Conservation (phyloP, 2,329 filamentous ascomycete genomes). For the Rhinocladiella similis region DNA sequence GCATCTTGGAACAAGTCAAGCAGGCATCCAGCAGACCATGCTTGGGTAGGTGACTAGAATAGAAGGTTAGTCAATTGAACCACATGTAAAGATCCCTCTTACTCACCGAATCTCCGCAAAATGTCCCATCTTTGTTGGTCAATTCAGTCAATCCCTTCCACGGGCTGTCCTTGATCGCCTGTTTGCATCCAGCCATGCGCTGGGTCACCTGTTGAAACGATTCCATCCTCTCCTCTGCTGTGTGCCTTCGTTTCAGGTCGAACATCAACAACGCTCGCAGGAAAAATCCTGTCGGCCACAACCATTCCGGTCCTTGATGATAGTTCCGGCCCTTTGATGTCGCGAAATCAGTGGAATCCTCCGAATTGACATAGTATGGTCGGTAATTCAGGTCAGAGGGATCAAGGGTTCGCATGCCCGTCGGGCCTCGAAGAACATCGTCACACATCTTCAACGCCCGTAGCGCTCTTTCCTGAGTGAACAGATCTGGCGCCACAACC, state of each 20-base stretch:
- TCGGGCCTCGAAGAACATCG: slow-evolving; percentile 75
- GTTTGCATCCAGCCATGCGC: slow-evolving; percentile 78
- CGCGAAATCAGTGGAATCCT: slow-evolving; percentile 87
- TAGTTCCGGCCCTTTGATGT: slow-evolving; percentile 96
- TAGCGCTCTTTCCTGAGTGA: slow-evolving; percentile 75
- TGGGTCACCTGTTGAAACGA: slow-evolving; percentile 93
- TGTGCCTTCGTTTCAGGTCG: slow-evolving; percentile 71
- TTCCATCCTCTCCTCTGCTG: slow-evolving; percentile 70
- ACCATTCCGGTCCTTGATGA: slow-evolving; percentile 96
- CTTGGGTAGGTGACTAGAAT: slow-evolving; percentile 80
- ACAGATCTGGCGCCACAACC: slow-evolving; percentile 87
- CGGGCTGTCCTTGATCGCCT: slow-evolving; percentile 72
- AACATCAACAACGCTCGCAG: slow-evolving; percentile 88
- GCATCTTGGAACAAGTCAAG: slow-evolving; percentile 97
- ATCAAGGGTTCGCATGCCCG: slow-evolving; percentile 94
- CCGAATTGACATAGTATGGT: slow-evolving; percentile 91
- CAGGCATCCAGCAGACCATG: slow-evolving; percentile 92
- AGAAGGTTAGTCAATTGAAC: slow-evolving; percentile 1
- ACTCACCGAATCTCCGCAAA: slow-evolving; percentile 84
- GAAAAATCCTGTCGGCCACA: slow-evolving; percentile 97
- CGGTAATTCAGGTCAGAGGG: slow-evolving; percentile 90
- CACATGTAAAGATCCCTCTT: slow-evolving; percentile 3
- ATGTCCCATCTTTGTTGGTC: slow-evolving; percentile 83
- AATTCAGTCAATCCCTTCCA: slow-evolving; percentile 94
- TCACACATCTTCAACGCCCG: slow-evolving; percentile 79